Evolutionary conservation across 2,329 filamentous ascomycete species (phyloP), one percentile per base, ranked within the genome.

Genomic region (Daldinia sp.): DNA sequence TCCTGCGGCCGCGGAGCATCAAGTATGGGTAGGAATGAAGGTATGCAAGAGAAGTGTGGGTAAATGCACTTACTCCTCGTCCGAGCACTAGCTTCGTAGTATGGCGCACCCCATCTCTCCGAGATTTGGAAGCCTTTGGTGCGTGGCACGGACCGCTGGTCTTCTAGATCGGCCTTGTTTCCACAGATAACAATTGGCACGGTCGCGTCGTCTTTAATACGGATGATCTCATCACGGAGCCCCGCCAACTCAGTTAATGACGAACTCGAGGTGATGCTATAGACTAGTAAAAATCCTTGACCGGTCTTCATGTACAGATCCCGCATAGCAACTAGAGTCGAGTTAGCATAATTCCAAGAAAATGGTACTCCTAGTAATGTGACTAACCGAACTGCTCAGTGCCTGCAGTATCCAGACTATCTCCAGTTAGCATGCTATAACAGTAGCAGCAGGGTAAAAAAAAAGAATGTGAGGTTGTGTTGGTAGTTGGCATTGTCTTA

Each of bases 291-390:
- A 79, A 97, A 97, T 0, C 94, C 93, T 81, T 97, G 93, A 62
- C 93, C 93, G 42, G 93, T 93, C 79, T 96, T 96, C 93, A 97
- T 97, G 83, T 97, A 96, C 51, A 95, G 85, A 78, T 96, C 93
- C 77, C 92, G 87, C 87, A 89, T 89, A 63, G 87, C 87, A 74
- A 89, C 85, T 89, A 69, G 23, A 63, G 33, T 39, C 60, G 42
- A 67, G 70, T 80, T 62, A 80, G 76, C 62, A 42, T 54, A 55
- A 48, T 56, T 39, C 61, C 42, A 42, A 23, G 46, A 37, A 58
- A 39, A 30, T 50, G 41, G 20, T 55, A 50, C 42, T 62, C 65
- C 35, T 37, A 65, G 63, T 33, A 53, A n/a, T 53, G 63, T 60
- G 26, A 85, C 91, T 81, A 86, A 95, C 93, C 95, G 81, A 97